Evolutionary conservation across 495 filamentous ascomycete genomes (phyloP).

Genomic region (Apodospora peruviana): DNA sequence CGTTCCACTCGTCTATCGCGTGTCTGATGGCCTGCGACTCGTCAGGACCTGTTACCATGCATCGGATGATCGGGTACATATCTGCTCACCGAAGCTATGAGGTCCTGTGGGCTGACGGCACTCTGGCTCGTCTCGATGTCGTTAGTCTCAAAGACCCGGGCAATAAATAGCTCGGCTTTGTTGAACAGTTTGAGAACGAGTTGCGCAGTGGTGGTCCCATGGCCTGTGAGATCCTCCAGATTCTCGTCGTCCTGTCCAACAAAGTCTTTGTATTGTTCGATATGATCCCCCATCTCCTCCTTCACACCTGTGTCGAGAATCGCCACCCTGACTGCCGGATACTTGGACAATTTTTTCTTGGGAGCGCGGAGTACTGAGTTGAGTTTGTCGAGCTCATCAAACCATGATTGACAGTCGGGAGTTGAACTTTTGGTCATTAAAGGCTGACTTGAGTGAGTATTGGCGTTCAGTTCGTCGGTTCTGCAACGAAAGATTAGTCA

Average conservation of each 20-base stretch:
- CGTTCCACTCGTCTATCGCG: conserved; percentile 2
- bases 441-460: too few species aligned
- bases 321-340: conserved; percentile 9
- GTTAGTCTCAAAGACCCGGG: conserved; percentile 3
- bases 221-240: conserved; percentile 8
- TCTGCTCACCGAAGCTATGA: too few species aligned
- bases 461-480: too few species aligned
- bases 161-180: conserved; percentile 10
- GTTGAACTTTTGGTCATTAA: too few species aligned
- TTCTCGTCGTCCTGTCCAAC: conserved; percentile 6
- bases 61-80: neutral
- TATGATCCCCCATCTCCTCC: neutral
- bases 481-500: too few species aligned
- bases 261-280: conserved; percentile 18
- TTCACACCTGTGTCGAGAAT: conserved; percentile 16
- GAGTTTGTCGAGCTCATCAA: conserved; percentile 12
- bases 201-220: conserved; percentile 12
- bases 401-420: conserved; percentile 8
- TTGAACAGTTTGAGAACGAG: conserved; percentile 11
- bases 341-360: conserved; percentile 1
- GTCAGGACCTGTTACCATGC: neutral
- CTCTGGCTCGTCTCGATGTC: neutral
- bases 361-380: conserved; percentile 10
- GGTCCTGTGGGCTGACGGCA: too few species aligned
- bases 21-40: conserved; percentile 4